These are phyloP conservation scores for Debaryomycetaceae sp. DNA, from an alignment of 1,139 yeast genomes.

Conservation along the genomic window DNA sequence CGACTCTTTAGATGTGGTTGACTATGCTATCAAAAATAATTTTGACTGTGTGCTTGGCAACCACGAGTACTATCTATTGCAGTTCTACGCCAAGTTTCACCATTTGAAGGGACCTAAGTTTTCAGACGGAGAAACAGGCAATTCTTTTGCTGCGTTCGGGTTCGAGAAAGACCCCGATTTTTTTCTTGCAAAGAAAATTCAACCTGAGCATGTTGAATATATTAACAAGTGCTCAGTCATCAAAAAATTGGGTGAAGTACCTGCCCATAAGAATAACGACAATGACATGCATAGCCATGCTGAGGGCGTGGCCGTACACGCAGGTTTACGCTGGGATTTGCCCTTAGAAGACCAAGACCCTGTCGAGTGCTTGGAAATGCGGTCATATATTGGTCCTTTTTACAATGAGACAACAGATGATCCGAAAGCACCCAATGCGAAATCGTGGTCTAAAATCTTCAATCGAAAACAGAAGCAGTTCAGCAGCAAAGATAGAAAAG, in stretches of 20 bases:
- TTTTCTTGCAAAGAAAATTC: slow-evolving; percentile 55
- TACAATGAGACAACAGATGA: slow-evolving; percentile 53
- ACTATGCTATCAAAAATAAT: slow-evolving; percentile 57
- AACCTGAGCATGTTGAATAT: slow-evolving; percentile 59
- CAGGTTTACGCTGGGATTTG: slow-evolving; percentile 67
- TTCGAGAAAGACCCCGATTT: slow-evolving; percentile 56
- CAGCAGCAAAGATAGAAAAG: slow-evolving; percentile 20
- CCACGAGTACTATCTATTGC: slow-evolving; percentile 71
- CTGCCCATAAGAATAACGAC: slow-evolving; percentile 32
- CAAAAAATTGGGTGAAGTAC: slow-evolving; percentile 58
- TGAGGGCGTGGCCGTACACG: slow-evolving; percentile 72
- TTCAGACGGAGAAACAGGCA: slow-evolving; percentile 3
- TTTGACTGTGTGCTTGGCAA: slow-evolving; percentile 83
- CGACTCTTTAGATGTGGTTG: slow-evolving; percentile 64
- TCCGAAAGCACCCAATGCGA: slow-evolving; percentile 45
- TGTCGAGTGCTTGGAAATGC: slow-evolving; percentile 56
- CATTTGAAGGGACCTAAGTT: slow-evolving; percentile 37
- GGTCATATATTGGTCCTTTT: slow-evolving; percentile 58
- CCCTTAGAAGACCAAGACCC: slow-evolving; percentile 59
- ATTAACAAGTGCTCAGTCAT: slow-evolving; percentile 63
- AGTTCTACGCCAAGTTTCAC: slow-evolving; percentile 59
- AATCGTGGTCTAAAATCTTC: slow-evolving; percentile 67
- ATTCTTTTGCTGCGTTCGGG: slow-evolving; percentile 12
- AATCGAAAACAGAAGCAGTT: slow-evolving; percentile 45
- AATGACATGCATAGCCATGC: slow-evolving; percentile 20